A percentile compares a stretch with the other conserved stretches of the same genome.
phyloP scores from a whole-genome alignment of 441 rosid genomes.

The Populus tomentosa region DNA sequence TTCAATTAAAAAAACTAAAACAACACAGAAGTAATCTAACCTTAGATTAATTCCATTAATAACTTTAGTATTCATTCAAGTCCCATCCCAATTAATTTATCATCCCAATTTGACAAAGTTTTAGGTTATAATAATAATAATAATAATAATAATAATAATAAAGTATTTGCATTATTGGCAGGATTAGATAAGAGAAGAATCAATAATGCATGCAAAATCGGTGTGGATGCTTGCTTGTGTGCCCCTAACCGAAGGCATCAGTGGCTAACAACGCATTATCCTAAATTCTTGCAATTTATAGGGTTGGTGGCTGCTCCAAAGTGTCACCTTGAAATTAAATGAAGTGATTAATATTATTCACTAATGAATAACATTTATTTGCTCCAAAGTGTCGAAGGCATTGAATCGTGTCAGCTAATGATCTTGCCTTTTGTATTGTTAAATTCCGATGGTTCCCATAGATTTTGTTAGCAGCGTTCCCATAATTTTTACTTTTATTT shows the following conservation, averaged over 20 bases:
- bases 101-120: neutral
- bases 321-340: slow-evolving; percentile 9
- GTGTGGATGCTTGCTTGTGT: neutral
- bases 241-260: slow-evolving; percentile 9
- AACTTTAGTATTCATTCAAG: neutral
- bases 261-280: neutral
- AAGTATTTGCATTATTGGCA: too few relatives aligned
- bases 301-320: neutral
- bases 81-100: neutral
- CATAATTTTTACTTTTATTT: too few relatives aligned
- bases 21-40: neutral
- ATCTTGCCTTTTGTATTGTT: too few relatives aligned
- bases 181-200: too few relatives aligned
- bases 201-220: neutral
- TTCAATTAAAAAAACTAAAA: neutral
- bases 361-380: too few relatives aligned
- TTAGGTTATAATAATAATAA: neutral
- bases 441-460: neutral
- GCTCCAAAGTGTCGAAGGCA: too few relatives aligned
- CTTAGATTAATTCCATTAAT: too few relatives aligned
- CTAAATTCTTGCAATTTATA: slow-evolving; percentile 12
- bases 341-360: neutral
- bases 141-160: neutral
- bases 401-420: too few relatives aligned
- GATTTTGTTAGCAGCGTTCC: too few relatives aligned